These are phyloP conservation scores for Sphaerostilbella broomeana DNA, from an alignment of 2,329 filamentous ascomycete genomes.

Conservation along the genomic window DNA sequence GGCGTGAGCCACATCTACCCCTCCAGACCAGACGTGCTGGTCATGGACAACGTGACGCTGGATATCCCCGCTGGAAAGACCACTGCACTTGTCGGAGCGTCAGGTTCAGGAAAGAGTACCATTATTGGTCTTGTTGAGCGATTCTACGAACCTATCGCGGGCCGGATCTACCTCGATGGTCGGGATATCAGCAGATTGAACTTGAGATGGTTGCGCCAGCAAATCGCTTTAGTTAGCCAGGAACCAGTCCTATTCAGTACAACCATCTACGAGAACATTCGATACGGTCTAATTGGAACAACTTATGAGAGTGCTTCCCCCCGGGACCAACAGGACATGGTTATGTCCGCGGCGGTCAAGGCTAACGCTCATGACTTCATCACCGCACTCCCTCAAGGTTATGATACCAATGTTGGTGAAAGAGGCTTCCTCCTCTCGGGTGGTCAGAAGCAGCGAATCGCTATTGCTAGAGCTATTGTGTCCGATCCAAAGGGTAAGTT, in stretches of 20 bases:
- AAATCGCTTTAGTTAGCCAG: slow-evolving; percentile 87
- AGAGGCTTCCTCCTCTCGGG: slow-evolving; percentile 86
- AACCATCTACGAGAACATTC: slow-evolving; percentile 84
- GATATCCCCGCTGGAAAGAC: slow-evolving; percentile 84
- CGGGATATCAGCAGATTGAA: slow-evolving; percentile 76
- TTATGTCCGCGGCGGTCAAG: slow-evolving; percentile 76
- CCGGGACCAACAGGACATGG: slow-evolving; percentile 61
- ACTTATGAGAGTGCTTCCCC: slow-evolving; percentile 59
- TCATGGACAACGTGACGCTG: slow-evolving; percentile 79
- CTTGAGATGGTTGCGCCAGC: slow-evolving; percentile 81
- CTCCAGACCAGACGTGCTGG: slow-evolving; percentile 81
- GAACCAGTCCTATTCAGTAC: slow-evolving; percentile 87
- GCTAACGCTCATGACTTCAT: slow-evolving; percentile 95
- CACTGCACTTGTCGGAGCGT: slow-evolving; percentile 88
- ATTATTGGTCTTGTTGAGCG: slow-evolving; percentile 88
- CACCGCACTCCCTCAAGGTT: slow-evolving; percentile 70
- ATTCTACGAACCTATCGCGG: slow-evolving; percentile 85
- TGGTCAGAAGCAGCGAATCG: slow-evolving; percentile 93
- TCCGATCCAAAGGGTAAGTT: slow-evolving; percentile 81
- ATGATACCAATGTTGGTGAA: slow-evolving; percentile 92
- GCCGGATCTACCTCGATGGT: slow-evolving; percentile 73
- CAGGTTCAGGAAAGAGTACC: slow-evolving; percentile 89
- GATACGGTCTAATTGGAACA: slow-evolving; percentile 84
- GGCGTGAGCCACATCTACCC: slow-evolving; percentile 91
- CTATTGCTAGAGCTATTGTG: slow-evolving; percentile 84